Evolutionary conservation across 1,284 basidiomycete genomes (phyloP).

Genomic region (Megacollybia platyphylla): DNA sequence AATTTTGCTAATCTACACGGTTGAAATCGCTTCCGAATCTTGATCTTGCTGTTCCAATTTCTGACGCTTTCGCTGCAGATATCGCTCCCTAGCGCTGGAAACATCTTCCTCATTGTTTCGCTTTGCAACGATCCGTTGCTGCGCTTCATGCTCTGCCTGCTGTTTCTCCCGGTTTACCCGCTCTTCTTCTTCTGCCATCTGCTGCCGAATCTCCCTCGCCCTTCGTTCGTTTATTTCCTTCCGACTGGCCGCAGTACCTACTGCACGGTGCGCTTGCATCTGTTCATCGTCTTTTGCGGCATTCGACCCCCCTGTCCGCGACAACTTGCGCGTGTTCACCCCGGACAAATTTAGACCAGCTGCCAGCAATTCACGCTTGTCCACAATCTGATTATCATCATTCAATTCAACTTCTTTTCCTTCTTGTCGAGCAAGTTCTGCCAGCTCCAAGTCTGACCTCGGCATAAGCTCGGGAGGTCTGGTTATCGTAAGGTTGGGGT

Average conservation of each 20-base stretch:
- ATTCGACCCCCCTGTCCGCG: conserved; percentile 17
- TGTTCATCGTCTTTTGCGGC: conserved; percentile 18
- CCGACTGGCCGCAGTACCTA: conserved; percentile 67
- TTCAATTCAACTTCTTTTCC: conserved; percentile 92
- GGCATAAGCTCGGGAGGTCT: conserved; percentile 51
- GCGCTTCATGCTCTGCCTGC: conserved; percentile 43
- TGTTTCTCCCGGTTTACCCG: conserved; percentile 46
- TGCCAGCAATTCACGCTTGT: conserved; percentile 84
- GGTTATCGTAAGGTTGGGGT: conserved; percentile 54
- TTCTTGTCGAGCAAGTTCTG: conserved; percentile 49
- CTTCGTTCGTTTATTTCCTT: conserved; percentile 75
- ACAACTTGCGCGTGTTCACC: conserved; percentile 60
- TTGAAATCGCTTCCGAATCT: neutral
- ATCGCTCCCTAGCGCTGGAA: conserved; percentile 63
- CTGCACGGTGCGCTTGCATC: conserved; percentile 50
- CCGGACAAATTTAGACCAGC: conserved; percentile 88
- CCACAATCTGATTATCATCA: conserved; percentile 95
- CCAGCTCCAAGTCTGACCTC: conserved; percentile 61
- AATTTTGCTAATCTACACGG: neutral
- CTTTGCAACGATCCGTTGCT: conserved; percentile 41
- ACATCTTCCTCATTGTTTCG: conserved; percentile 65
- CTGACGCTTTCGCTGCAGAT: conserved; percentile 68
- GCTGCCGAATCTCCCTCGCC: conserved; percentile 56
- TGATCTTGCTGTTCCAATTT: conserved; percentile 44
- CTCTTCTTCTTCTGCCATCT: conserved; percentile 61